Evolutionary conservation across 805 yeast species (phyloP), one percentile per base, ranked within the genome.

Genomic region (Yamadazyma philogaea): DNA sequence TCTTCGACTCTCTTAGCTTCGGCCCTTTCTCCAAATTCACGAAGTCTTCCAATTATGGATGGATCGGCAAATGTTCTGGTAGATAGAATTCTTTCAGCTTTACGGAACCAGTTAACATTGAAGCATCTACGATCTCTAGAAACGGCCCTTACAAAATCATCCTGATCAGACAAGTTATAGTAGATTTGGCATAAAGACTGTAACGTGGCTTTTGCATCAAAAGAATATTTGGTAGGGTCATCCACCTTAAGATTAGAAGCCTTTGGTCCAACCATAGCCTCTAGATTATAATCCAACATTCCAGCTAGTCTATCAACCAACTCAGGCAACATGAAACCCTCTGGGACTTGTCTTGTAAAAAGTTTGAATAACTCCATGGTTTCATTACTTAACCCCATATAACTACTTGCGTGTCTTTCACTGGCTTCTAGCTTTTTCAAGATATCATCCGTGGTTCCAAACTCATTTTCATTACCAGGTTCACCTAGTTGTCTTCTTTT

Each of bases 51-150:
- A 37, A 88, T 74, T 39, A 79, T 78, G 7, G 70, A 72, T 15
- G 75, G 54, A 44, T 64, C 72, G 11, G 60, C 50, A 22, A 80
- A 72, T 16, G 83, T 82, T 46, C 80, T 66, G 24, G 70, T 69
- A 10, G 72, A 63, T 47, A 91, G 68, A 46, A 93, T 84, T 18
- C 66, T 70, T 28, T 75, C 75, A 1, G 97, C 96, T 46, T 87
- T 78, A 10, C 66, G 68, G 55, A 93, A 89, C 55, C 81, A 75
- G 16, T 70, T 70, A 28, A 78, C 71, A 41, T 79, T 73, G 59
- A 87, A 93, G 2, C 98, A 91, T 61, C 99, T 79, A n/a, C 84
- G 87, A 63, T 93, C 99, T 56, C 85, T 75, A 0, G 96, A 87
- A 37, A 88, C 90, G 0, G 97, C 93, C 37, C 67, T 68, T 3